Percentiles rank a stretch among this genome's conserved stretches.
Conservation (phyloP, 208 protist genomes). For the Trypanosoma caninum region DNA sequence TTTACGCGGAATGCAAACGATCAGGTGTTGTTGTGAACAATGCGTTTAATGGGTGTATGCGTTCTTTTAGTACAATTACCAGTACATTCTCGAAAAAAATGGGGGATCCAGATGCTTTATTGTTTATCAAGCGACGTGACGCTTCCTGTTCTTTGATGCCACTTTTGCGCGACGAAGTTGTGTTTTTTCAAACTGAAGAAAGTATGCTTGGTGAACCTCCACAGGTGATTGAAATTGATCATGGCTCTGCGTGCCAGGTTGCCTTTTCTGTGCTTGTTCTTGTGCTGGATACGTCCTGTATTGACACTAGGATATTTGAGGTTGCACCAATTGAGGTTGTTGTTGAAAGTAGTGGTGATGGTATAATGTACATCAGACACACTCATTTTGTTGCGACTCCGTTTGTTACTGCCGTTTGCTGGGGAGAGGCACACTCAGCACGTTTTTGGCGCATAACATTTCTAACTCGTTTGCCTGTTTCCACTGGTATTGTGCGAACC, state of each 20-base stretch:
- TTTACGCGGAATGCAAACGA: slow-evolving; percentile 14
- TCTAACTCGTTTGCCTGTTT: slow-evolving; percentile 28
- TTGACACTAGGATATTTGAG: slow-evolving; percentile 41
- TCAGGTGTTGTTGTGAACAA: slow-evolving; percentile 9
- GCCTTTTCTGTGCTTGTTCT: slow-evolving; percentile 50
- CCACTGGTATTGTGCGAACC: slow-evolving; percentile 47
- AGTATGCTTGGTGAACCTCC: slow-evolving; percentile 10
- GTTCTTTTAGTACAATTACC: slow-evolving; percentile 3
- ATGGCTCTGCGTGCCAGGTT: slow-evolving; percentile 8
- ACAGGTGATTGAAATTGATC: slow-evolving; percentile 19
- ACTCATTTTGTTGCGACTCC: slow-evolving; percentile 11
- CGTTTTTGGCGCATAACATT: slow-evolving; percentile 73
- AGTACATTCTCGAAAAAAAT: slow-evolving; percentile 9
- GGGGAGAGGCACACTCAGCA: slow-evolving; percentile 36
- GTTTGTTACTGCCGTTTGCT: slow-evolving; percentile 24
- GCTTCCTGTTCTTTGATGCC: background rate
- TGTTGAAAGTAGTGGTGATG: slow-evolving; percentile 62
- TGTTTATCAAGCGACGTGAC: slow-evolving; percentile 2
- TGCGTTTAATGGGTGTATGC: background rate
- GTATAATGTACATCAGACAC: slow-evolving; percentile 26
- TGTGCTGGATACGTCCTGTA: slow-evolving; percentile 41
- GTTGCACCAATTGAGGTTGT: slow-evolving; percentile 35
- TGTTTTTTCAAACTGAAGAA: slow-evolving; percentile 27
- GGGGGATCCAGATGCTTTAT: slow-evolving; percentile 1
- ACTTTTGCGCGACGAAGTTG: slow-evolving; percentile 22